Percentiles rank a stretch among this genome's conserved stretches.
These are phyloP conservation scores for Globisporangium paroecandrum DNA, from an alignment of 352 stramenopile genomes.

Conservation along the genomic window DNA sequence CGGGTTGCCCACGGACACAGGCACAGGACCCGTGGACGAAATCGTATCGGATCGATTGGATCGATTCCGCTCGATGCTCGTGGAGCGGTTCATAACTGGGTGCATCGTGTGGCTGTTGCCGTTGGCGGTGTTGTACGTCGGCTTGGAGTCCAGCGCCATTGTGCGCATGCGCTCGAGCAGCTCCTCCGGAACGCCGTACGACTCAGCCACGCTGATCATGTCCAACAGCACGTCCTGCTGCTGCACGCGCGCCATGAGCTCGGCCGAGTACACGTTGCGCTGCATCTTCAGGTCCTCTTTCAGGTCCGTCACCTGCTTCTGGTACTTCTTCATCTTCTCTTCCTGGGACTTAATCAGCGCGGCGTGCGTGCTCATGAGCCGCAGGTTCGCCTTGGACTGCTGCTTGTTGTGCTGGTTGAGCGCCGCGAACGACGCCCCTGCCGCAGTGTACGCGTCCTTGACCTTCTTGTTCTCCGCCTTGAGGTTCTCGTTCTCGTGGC, in stretches of 20 bases:
- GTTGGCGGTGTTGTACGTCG: conserved; percentile 22
- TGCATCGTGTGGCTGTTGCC: conserved; percentile 11
- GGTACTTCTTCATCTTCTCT: conserved; percentile 89
- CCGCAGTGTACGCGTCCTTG: conserved; percentile 92
- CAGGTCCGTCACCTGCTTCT: conserved; percentile 78
- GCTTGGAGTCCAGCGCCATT: conserved; percentile 44
- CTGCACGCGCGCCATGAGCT: conserved; percentile 70
- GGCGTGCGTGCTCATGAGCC: conserved; percentile 85
- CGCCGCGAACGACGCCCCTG: conserved; percentile 88
- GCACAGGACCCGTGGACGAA: conserved; percentile 54
- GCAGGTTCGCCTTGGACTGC: conserved; percentile 90
- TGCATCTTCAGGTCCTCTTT: conserved; percentile 83
- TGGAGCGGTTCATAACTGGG: conserved; percentile 16
- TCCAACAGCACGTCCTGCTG: conserved; percentile 46
- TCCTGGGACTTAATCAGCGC: conserved; percentile 85
- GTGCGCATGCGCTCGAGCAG: conserved; percentile 47
- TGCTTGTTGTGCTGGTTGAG: conserved; percentile 94
- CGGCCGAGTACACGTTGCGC: conserved; percentile 71
- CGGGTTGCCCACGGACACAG: conserved; percentile 47
- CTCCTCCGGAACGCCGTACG: conserved; percentile 43
- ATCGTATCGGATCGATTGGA: conserved; percentile 59
- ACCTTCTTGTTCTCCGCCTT: conserved; percentile 87
- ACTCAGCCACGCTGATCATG: conserved; percentile 53
- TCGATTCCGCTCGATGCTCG: conserved; percentile 22
- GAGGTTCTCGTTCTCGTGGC: conserved; percentile 78